Base-by-base conservation (phyloP, 2,329 filamentous ascomycete species). In the Cryphonectria radicalis region DNA sequence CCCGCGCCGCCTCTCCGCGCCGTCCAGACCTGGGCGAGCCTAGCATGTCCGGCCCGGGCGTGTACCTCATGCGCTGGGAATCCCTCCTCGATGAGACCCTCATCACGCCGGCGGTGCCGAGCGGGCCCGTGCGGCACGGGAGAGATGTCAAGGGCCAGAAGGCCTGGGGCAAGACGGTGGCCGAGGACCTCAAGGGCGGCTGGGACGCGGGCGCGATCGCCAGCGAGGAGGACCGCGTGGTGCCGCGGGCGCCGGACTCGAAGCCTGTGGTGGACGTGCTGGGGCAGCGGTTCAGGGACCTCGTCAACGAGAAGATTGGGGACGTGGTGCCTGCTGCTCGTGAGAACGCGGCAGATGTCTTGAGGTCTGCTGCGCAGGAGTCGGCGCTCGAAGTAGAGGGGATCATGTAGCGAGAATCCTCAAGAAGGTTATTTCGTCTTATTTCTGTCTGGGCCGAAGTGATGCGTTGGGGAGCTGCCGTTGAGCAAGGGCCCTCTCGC, bases 31-130 rank as follows among this genome's bases (percentile, higher is more conserved):
- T 53, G 64, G 66, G 70, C 57, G 60, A 69, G 37, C 66, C 63
- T 66, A 83, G 82, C 50, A 86, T 86, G 68, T 85, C 84, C 35
- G 92, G 92, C 0, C 92, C 93, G 0, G 93, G 93, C 1, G 88
- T 92, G 63, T 95, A 92, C 77, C 86, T 94, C 35, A 85, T 88
- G 1, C 86, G 89, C 66, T 95, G 93, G 92, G 91, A 94, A 77
- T 83, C 87, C 0, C 82, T 94, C 8, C 83, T 95, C 3, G 90
- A 94, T 77, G 82, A 85, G n/a, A 93, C 92, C 0, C 79, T 85
- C 63, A 90, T 95, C 73, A 92, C 91, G 1, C 91, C 93, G 0
- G 85, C 82, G 0, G 83, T 81, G 0, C 79, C 83, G 0, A 77
- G 80, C 1, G 90, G 91, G 0, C 81, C 83, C 1, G 79, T 91